Evolutionary conservation across 164 flowering plant genomes (phyloP).

Genomic region (Kingdonia uniflora): DNA sequence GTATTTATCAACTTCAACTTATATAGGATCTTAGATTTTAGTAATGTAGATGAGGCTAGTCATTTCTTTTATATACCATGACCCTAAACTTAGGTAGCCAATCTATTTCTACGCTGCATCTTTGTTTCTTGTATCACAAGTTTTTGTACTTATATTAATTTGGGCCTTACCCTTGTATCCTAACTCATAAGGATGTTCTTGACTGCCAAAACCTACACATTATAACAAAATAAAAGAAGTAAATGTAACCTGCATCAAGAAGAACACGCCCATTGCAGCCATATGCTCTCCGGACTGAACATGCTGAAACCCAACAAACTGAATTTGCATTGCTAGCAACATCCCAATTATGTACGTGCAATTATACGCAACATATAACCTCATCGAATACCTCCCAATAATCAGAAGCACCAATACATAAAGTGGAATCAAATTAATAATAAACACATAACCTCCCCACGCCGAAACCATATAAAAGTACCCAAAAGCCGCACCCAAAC

Average conservation of each 20-base stretch:
- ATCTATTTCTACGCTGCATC: no score
- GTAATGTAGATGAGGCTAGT: no score
- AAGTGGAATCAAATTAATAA: conserved; percentile 82
- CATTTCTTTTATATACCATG: neutral
- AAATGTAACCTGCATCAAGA: conserved; percentile 64
- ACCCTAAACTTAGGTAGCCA: no score
- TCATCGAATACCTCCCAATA: conserved; percentile 90
- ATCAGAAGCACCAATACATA: conserved; percentile 85
- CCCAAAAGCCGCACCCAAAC: conserved; percentile 84
- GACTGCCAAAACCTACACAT: neutral
- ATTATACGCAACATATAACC: conserved; percentile 86
- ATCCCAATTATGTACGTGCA: conserved; percentile 84
- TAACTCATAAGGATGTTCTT: no score
- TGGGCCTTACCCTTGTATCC: no score
- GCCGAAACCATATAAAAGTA: conserved; percentile 99
- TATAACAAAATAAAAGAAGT: neutral
- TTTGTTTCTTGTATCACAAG: no score
- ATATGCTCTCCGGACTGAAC: conserved; percentile 99
- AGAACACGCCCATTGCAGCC: conserved; percentile 99
- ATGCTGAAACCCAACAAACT: conserved; percentile 99
- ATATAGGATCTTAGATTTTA: no score
- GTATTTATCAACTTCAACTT: no score
- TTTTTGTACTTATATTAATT: no score
- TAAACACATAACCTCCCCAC: conserved; percentile 98
- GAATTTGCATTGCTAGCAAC: conserved; percentile 97